Evolutionary conservation across 352 stramenopile species (phyloP), one percentile per base, ranked within the genome.

Genomic region (Phytophthora pseudosyringae): DNA sequence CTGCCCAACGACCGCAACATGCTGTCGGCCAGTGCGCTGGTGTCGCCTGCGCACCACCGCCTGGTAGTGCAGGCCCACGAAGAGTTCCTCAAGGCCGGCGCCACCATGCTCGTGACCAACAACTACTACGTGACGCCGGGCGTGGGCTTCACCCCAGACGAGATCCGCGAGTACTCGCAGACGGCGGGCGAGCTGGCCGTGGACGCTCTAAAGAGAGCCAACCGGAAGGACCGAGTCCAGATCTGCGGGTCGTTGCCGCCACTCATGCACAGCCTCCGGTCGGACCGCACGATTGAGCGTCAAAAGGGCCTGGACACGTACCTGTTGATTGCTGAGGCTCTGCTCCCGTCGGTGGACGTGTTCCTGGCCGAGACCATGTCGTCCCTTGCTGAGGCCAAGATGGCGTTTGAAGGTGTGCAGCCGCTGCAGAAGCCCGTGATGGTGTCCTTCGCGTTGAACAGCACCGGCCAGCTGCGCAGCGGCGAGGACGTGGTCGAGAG

Each of bases 301-400:
- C 64, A 83, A 29, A 71, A 90, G 58, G 91, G 90, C 28, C 68
- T 93, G 8, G 68, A 83, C 45, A 73, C 65, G 39, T 98, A 98
- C 72, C 43, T 76, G 47, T 43, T 90, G 39, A 93, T 96, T 32
- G 84, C 76, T 31, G 69, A 90, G 16, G 86, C 90, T 12, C 73
- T 98, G 40, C 66, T 72, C 16, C 82, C 86, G 31, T 88, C 85
- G 41, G 79, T 95, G 8, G 93, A 98, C 69, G 16, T 81, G 32
- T 97, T 92, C 58, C 53, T 98, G 18, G 86, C 83, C 6, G 91
- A 97, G 74, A 96, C 91, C 5, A 97, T 98, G 88, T 97, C 90
- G 36, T 97, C 77, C 10, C 71, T 93, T 8, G 83, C 86, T 48
- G 91, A 98, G 70, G 87, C 88, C 1, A 86, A 81, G 56, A 71